Evolutionary conservation across 768 basidiomycete genomes (phyloP).

Genomic region (Boletellus sp.): DNA sequence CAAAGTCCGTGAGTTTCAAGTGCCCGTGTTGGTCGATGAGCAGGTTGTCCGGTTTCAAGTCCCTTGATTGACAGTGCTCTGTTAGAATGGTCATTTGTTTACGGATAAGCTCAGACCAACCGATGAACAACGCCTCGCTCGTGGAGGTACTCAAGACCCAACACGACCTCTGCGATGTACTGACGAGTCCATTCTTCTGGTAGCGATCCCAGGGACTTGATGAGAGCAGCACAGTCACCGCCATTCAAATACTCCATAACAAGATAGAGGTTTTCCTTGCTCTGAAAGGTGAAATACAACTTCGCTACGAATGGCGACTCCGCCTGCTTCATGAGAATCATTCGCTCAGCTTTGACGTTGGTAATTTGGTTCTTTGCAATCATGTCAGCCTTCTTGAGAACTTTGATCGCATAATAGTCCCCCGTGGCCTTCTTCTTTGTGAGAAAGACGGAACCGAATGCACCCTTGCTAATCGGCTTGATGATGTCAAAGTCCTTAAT

Average conservation of each 20-base stretch:
- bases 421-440: constrained; percentile 98
- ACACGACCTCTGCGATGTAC: constrained; percentile 93
- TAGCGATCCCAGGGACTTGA: constrained; percentile 90
- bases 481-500: constrained; percentile 99
- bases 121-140: constrained; percentile 94
- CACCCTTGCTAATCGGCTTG: constrained; percentile 98
- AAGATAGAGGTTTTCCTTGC: constrained; percentile 96
- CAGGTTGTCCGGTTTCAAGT: constrained; percentile 96
- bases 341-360: constrained; percentile 98
- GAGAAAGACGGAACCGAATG: constrained; percentile 96
- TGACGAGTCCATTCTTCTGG: constrained; percentile 97
- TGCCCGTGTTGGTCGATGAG: constrained; percentile 97
- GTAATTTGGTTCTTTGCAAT: constrained; percentile 99
- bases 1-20: constrained; percentile 97
- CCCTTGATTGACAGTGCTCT: constrained; percentile 47
- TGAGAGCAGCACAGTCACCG: constrained; percentile 94
- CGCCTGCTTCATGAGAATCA: constrained; percentile 99
- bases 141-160: constrained; percentile 97
- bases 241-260: constrained; percentile 99
- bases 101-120: constrained; percentile 41
- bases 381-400: constrained; percentile 99
- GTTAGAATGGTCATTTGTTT: not conserved
- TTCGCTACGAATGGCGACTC: constrained; percentile 98
- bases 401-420: constrained; percentile 99
- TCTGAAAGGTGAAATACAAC: constrained; percentile 98